Conservation (phyloP, 768 basidiomycete species). For the Trametes maxima region DNA sequence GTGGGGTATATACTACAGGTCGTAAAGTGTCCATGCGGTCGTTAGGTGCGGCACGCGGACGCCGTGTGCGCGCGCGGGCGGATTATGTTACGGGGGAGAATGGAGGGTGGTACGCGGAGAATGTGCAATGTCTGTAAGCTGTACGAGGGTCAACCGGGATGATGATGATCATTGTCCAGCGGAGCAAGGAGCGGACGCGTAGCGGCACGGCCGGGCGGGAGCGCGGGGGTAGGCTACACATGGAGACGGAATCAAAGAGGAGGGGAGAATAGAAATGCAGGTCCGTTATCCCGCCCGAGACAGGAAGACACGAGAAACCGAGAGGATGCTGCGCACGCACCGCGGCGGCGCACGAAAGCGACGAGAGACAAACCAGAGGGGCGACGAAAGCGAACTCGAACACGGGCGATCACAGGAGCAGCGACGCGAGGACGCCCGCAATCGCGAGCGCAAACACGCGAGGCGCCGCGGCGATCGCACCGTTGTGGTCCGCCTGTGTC, state of each 20-base stretch:
- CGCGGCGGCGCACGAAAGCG: neutral
- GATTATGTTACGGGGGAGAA: neutral
- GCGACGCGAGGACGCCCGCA: constrained; percentile 1
- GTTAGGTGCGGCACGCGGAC: neutral
- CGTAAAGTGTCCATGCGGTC: neutral
- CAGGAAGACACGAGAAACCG: neutral
- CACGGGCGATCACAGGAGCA: constrained; percentile 1
- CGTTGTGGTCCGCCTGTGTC: constrained; percentile 6
- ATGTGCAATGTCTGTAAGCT: neutral
- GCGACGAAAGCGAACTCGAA: neutral
- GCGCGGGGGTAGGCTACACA: neutral
- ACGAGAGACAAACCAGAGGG: too few relatives aligned
- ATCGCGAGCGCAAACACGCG: constrained; percentile 6
- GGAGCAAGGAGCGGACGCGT: neutral
- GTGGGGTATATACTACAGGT: neutral
- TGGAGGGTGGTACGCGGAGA: neutral
- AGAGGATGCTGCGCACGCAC: neutral
- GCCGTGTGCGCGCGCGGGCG: neutral
- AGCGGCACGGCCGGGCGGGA: neutral
- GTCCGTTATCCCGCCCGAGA: constrained; percentile 7
- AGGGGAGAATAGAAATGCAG: neutral
- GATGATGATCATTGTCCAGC: neutral
- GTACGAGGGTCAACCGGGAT: too few relatives aligned
- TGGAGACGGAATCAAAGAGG: neutral
- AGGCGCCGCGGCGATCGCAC: neutral